Conservation (phyloP, 768 basidiomycete species). For the Terana coerulea region DNA sequence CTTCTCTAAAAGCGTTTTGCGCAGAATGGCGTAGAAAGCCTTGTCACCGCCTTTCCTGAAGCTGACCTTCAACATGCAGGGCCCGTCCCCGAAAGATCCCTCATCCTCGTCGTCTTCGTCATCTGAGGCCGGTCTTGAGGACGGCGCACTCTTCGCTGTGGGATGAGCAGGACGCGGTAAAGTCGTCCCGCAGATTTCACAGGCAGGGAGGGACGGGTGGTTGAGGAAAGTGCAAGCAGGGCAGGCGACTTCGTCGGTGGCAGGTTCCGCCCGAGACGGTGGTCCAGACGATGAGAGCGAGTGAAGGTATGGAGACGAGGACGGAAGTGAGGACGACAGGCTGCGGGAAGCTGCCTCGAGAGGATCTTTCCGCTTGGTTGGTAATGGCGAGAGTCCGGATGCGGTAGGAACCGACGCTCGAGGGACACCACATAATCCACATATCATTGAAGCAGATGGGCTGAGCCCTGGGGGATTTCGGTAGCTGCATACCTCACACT, state of each 20-base stretch:
- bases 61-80: conserved; percentile 72
- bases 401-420: conserved; percentile 29
- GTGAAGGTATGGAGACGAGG: conserved; percentile 30
- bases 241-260: conserved; percentile 52
- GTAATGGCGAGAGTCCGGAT: conserved; percentile 29
- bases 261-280: conserved; percentile 2
- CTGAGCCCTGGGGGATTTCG: conserved; percentile 76
- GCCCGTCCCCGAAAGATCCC: conserved; percentile 31
- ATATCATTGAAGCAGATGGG: conserved; percentile 63
- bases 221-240: conserved; percentile 92
- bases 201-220: conserved; percentile 62
- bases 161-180: conserved; percentile 39
- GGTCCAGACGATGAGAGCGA: conserved; percentile 28
- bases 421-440: conserved; percentile 81
- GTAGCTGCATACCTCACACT: conserved; percentile 86
- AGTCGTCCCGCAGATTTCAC: conserved; percentile 84
- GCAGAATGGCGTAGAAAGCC: conserved; percentile 73
- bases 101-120: conserved; percentile 20
- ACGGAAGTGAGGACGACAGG: conserved; percentile 36
- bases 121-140: conserved; percentile 58
- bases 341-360: conserved; percentile 26
- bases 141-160: conserved; percentile 55
- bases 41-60: conserved; percentile 92
- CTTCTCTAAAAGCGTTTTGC: conserved; percentile 63
- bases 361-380: background rate